Conservation (phyloP, 2,329 filamentous ascomycete species). For the Ceratocystis albifundus region DNA sequence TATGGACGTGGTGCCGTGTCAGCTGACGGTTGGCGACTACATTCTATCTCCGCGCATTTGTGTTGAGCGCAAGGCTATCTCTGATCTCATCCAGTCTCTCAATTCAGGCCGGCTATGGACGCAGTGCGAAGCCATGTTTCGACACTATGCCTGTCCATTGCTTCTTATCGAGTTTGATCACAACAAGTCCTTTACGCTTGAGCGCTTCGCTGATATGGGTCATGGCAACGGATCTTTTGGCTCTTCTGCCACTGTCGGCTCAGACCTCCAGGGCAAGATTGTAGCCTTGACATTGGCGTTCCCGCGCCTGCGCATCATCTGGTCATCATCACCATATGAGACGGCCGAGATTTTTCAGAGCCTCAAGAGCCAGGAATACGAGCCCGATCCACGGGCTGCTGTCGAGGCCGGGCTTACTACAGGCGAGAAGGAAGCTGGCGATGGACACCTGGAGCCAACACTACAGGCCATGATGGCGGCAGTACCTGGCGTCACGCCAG, state of each 20-base stretch:
- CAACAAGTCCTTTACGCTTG: conserved; percentile 92
- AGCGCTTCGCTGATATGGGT: conserved; percentile 54
- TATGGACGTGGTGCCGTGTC: conserved; percentile 83
- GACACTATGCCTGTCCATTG: conserved; percentile 81
- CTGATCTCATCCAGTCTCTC: conserved; percentile 83
- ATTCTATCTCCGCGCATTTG: conserved; percentile 84
- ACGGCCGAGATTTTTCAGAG: conserved; percentile 95
- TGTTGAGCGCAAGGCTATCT: conserved; percentile 86
- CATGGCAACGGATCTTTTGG: neutral
- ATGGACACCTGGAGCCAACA: conserved; percentile 17
- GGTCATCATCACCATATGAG: conserved; percentile 86
- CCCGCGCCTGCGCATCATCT: conserved; percentile 79
- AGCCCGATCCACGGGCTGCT: conserved; percentile 81
- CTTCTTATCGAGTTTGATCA: conserved; percentile 96
- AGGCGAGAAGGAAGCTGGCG: conserved; percentile 30
- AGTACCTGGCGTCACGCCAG: conserved; percentile 72
- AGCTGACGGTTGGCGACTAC: conserved; percentile 94
- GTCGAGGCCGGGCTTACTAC: conserved; percentile 68
- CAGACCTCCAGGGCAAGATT: conserved; percentile 81
- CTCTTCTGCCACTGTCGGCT: conserved; percentile 40
- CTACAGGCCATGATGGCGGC: conserved; percentile 42
- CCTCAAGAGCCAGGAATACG: conserved; percentile 76
- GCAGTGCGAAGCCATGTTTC: conserved; percentile 87
- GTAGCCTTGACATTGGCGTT: conserved; percentile 89
- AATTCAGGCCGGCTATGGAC: conserved; percentile 82